Base-by-base conservation (phyloP, 192 early-diverging fungal genomes). In the Gigaspora rosea region DNA sequence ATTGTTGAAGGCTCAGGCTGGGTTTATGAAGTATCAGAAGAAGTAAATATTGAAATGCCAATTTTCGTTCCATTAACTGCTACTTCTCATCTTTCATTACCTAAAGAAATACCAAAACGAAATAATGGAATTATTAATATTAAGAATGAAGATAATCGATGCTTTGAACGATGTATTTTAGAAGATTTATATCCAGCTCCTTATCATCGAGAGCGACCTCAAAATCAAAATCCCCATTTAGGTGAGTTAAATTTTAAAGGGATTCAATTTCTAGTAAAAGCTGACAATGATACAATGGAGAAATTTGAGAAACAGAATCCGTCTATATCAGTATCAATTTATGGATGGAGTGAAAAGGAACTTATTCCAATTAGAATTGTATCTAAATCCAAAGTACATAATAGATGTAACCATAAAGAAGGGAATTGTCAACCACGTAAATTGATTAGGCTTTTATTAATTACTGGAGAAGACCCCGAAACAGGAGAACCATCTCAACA, bases 401-500 rank as follows among this genome's bases (percentile, higher is more conserved):
- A 27, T 27, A 27, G 27, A 27, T 27, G 27, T 27, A 27, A 27
- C 1, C 27, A 27, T 27, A 27, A 27, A 27, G 27, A 27, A 27
- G 27, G 61, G 61, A 33, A 0, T 62, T 62, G 61, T 62, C 61
- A 62, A 62, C 61, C n/a, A 62, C 61, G 61, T 16, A 62, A 16
- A 62, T 62, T 62, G 18, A 62, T 62, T 62, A 8, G 61, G 18
- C n/a, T 62, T 62, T 62, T 62, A 62, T 62, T 62, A 62, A 62
- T 62, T 15, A 62, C 61, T 33, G 61, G 61, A 9, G 2, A 62
- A 0, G 61, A 62, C 2, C 61, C 61, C 8, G 2, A 62, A 62
- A 62, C 61, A 62, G 61, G 61, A 62, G 61, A 62, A 62, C 61
- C 61, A 62, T 8, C 61, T 9, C 61, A 62, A 62, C 61, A 62